These are phyloP conservation scores for Talaromyces trachyspermus DNA, from an alignment of 495 filamentous ascomycete genomes.

Conservation along the genomic window DNA sequence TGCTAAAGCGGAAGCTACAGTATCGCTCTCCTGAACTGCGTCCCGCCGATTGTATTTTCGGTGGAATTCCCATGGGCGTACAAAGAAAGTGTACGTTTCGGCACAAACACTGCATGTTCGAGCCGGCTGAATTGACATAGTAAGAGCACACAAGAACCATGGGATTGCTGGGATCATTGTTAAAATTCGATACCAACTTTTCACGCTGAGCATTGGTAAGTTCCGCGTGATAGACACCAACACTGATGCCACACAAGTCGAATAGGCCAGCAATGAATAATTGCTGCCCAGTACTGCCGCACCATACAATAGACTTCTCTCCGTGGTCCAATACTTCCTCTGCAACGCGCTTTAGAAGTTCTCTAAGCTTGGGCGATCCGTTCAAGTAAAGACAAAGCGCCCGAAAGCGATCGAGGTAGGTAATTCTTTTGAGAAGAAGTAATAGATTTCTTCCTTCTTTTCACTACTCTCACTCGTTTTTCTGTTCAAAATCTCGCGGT, in stretches of 20 bases:
- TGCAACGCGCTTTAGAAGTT: background rate
- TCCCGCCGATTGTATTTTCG: background rate
- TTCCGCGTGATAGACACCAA: background rate
- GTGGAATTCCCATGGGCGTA: background rate
- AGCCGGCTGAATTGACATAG: background rate
- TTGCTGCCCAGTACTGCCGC: background rate
- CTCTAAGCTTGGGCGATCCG: background rate
- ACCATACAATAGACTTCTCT: background rate
- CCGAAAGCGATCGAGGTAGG: background rate
- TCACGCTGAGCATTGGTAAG: background rate
- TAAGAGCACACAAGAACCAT: background rate
- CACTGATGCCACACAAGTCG: background rate
- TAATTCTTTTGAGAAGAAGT: too few relatives aligned
- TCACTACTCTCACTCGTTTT: too few relatives aligned
- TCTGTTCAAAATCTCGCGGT: too few relatives aligned
- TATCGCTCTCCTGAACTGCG: too few relatives aligned
- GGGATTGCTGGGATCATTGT: background rate
- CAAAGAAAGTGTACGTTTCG: background rate
- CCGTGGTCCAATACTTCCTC: background rate
- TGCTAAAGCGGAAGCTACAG: too few relatives aligned
- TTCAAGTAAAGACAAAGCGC: background rate
- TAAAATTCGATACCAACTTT: background rate
- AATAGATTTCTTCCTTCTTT: too few relatives aligned
- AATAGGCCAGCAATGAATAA: background rate
- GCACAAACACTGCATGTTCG: background rate